These are phyloP conservation scores for Hericium rajendrae DNA, from an alignment of 768 basidiomycete genomes.

Conservation along the genomic window DNA sequence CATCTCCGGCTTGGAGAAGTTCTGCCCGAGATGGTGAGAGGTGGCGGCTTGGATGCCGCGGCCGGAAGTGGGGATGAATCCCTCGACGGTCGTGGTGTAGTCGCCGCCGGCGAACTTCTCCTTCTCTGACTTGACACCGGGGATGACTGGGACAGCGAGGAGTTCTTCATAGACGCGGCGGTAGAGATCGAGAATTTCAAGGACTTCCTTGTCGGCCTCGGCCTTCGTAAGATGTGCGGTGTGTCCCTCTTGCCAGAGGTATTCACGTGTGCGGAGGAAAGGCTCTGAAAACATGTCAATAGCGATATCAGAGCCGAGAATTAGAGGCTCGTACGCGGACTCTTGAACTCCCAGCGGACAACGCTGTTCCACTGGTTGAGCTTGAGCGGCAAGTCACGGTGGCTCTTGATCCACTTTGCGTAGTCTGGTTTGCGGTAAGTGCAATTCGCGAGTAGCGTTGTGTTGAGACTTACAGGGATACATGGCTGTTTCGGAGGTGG, in stretches of 20 bases:
- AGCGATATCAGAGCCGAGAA: background rate
- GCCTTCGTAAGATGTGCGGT: conserved; percentile 84
- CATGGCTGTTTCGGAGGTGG: conserved; percentile 98
- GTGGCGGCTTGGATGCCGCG: conserved; percentile 98
- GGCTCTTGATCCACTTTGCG: conserved; percentile 96
- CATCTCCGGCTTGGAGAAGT: conserved; percentile 94
- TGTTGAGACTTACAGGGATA: conserved; percentile 70
- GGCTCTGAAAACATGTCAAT: conserved; percentile 48
- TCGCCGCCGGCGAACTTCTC: conserved; percentile 98
- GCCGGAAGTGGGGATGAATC: conserved; percentile 94
- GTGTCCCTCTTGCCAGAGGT: conserved; percentile 99
- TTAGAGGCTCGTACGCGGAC: conserved; percentile 64
- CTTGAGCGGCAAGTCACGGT: conserved; percentile 94
- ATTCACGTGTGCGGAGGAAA: conserved; percentile 98
- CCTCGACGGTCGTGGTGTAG: conserved; percentile 97
- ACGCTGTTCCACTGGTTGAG: conserved; percentile 99
- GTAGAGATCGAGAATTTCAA: conserved; percentile 92
- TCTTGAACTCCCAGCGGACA: conserved; percentile 99
- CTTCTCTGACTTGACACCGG: conserved; percentile 96
- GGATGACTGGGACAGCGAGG: conserved; percentile 94
- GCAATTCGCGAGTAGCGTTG: background rate
- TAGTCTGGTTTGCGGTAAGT: conserved; percentile 50
- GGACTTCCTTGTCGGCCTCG: conserved; percentile 89
- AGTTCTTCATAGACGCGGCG: conserved; percentile 93
- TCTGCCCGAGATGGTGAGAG: conserved; percentile 96